A percentile compares a stretch with the other conserved stretches of the same genome.
These are phyloP conservation scores for Colletotrichum eleusines DNA, from an alignment of 2,329 filamentous ascomycete species.

Conservation along the genomic window DNA sequence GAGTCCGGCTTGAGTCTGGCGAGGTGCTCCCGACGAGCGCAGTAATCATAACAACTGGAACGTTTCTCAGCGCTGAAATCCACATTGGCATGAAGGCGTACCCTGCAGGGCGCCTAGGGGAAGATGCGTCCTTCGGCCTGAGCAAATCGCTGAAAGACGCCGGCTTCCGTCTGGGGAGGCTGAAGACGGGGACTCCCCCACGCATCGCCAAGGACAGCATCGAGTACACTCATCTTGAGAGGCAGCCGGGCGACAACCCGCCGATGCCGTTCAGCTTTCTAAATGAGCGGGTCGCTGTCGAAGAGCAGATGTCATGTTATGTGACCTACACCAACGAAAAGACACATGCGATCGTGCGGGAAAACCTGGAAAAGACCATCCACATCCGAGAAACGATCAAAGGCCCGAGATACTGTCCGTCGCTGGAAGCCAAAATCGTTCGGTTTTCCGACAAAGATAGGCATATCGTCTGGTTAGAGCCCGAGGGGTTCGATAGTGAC, in stretches of 20 bases:
- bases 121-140: constrained; percentile 90
- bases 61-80: constrained; percentile 95
- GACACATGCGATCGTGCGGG: constrained; percentile 85
- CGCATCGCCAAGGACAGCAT: constrained; percentile 86
- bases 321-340: constrained; percentile 87
- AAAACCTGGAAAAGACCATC: constrained; percentile 94
- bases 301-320: constrained; percentile 87
- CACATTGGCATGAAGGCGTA: constrained; percentile 90
- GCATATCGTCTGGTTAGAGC: constrained; percentile 97
- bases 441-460: constrained; percentile 83
- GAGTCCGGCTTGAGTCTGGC: constrained; percentile 88
- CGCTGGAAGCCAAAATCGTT: constrained; percentile 92
- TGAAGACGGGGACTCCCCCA: constrained; percentile 97
- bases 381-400: constrained; percentile 97
- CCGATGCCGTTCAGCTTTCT: constrained; percentile 93
- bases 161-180: constrained; percentile 87
- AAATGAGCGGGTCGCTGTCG: constrained; percentile 80
- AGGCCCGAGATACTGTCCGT: constrained; percentile 95
- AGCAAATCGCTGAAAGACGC: constrained; percentile 91
- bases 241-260: constrained; percentile 85
- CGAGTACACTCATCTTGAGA: constrained; percentile 77
- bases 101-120: constrained; percentile 91
- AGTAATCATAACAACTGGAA: constrained; percentile 96
- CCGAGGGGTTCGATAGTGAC: constrained; percentile 91
- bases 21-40: constrained; percentile 82